Percentiles rank a stretch among this genome's conserved stretches.
Evolutionary conservation across 2,329 filamentous ascomycete species (phyloP).

Genomic region (Sporothrix humicola): DNA sequence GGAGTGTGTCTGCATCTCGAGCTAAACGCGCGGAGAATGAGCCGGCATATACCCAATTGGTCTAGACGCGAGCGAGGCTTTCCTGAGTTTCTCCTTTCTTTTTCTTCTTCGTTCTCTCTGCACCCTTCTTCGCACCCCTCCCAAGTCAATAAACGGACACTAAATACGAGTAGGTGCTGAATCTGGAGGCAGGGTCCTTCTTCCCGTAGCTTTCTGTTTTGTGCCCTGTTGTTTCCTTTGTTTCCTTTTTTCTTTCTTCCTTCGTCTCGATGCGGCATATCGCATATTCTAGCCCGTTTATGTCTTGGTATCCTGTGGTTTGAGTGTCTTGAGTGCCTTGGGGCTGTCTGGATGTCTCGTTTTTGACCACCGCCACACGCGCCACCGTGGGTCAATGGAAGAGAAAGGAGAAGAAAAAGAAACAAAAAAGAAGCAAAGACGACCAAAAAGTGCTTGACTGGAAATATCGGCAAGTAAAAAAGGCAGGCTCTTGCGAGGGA

Average conservation of each 20-base stretch:
- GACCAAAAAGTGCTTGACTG: not conserved
- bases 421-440: not conserved
- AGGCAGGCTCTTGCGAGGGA: not conserved
- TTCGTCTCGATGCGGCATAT: constrained; percentile 6
- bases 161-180: not conserved
- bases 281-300: not conserved
- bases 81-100: not conserved
- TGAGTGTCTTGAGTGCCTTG: not conserved
- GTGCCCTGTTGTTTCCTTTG: not conserved
- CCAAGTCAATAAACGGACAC: not conserved
- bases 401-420: not conserved
- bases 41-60: constrained; percentile 21
- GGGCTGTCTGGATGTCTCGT: not conserved
- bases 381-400: not conserved
- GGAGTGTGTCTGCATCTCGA: not conserved
- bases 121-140: not conserved
- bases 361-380: not conserved
- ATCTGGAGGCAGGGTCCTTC: not conserved
- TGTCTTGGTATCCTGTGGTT: not conserved
- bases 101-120: not conserved
- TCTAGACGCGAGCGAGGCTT: constrained; percentile 8
- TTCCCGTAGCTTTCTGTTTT: not conserved
- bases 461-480: not conserved
- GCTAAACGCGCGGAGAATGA: constrained; percentile 5
- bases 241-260: not conserved